Evolutionary conservation across 2,329 filamentous ascomycete species (phyloP), one percentile per base, ranked within the genome.

Genomic region (Colletotrichum horii): DNA sequence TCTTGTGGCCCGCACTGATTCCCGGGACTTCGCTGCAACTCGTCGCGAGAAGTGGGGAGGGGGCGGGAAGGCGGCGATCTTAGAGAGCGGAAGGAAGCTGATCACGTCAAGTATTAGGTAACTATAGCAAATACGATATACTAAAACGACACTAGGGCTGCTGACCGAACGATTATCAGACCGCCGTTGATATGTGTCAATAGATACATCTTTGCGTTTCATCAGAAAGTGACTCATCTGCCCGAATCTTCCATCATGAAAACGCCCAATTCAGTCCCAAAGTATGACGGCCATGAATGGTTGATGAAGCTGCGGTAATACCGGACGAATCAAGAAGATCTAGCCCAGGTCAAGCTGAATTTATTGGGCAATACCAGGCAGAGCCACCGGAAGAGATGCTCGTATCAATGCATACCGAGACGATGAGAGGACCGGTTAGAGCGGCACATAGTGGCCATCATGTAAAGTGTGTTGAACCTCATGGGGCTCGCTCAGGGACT

Each of bases 161-260:
- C 43, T n/a, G 12, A n/a, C n/a, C n/a, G 1, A 7, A 11, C 11
- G 8, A 4, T 1, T 4, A 11, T 7, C 12, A 22, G 9, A 6
- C 22, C 11, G 3, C 6, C n/a, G 9, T 3, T 48, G 38, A 12
- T n/a, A 12, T n/a, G 6, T 19, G 22, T 11, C n/a, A 19, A 48
- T 12, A 48, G 0, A 48, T n/a, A 3, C 12, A 48, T 48, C 38
- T 4, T 48, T 48, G 9, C 8, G n/a, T n/a, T 48, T 11, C 6
- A 48, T 12, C 11, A 4, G 43, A n/a, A 22, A 22, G 43, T 12
- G 43, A 48, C 19, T 48, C 6, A n/a, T 48, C n/a, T 48, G 11
- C 38, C n/a, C n/a, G n/a, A n/a, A n/a, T 43, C 19, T 43, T 43
- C 1, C 38, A 43, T 43, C 8, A 43, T 11, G 38, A 19, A n/a